Conservation (phyloP, 805 yeast genomes). For the Kurtzmaniella fragi region DNA sequence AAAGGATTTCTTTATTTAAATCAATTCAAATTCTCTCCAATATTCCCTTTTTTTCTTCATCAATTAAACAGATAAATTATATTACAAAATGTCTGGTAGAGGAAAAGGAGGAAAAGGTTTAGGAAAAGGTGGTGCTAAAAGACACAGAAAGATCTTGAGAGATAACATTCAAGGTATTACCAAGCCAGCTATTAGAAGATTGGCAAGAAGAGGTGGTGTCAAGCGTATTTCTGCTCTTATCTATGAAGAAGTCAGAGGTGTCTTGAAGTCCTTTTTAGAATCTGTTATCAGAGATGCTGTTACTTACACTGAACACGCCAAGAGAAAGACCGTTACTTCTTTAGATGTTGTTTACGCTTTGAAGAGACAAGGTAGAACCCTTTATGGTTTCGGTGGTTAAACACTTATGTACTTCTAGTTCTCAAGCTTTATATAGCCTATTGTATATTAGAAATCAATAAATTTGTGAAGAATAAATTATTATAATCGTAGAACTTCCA, state of each 20-base stretch:
- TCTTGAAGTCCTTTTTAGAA: conserved; percentile 91
- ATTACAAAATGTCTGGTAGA: conserved; percentile 85
- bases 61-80: conserved; percentile 9
- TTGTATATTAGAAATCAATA: conserved; percentile 7
- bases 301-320: conserved; percentile 99
- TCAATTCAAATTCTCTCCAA: background rate
- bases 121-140: conserved; percentile 99
- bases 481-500: too few species aligned
- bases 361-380: conserved; percentile 99
- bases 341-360: conserved; percentile 98
- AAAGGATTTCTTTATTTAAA: too few species aligned
- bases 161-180: conserved; percentile 99
- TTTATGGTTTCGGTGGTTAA: conserved; percentile 99
- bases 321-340: conserved; percentile 99
- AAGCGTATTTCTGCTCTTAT: conserved; percentile 99
- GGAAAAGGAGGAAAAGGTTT: conserved; percentile 99
- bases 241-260: conserved; percentile 98
- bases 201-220: conserved; percentile 99
- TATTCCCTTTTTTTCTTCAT: background rate
- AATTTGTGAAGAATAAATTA: background rate
- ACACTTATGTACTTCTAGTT: conserved; percentile 9
- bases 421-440: background rate
- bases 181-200: conserved; percentile 99
- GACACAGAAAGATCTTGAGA: conserved; percentile 99
- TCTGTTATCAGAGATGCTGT: conserved; percentile 98